Evolutionary conservation across 352 stramenopile species (phyloP), one percentile per base, ranked within the genome.

Genomic region (Pythium pyrilobum): DNA sequence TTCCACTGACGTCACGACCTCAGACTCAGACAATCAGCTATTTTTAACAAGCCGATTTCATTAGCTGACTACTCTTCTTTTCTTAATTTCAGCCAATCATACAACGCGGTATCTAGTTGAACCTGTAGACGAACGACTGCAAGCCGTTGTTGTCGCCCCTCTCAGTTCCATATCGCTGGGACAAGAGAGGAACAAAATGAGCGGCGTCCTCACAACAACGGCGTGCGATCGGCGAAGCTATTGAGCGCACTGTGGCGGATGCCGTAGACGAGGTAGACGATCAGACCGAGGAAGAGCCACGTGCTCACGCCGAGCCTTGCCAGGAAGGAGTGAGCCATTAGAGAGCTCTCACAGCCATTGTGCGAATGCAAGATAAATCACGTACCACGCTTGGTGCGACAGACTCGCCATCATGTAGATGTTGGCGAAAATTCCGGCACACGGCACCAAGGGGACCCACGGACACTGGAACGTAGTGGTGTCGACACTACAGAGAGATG

Each of bases 241-340:
- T 61, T 68, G 29, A 93, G 59, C n/a, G 69, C 51, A 48, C 79
- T 92, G 62, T 95, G 72, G 50, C 70, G 80, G 18, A 93, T 85
- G 50, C 82, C 82, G 40, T 92, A 95, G 46, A 66, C 69, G 47
- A 93, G 39, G 49, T 95, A 95, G 33, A 93, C 52, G 6, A 77
- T 31, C 13, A 90, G 50, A 1, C 85, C 85, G 16, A 80, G 31
- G 24, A 53, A 56, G 20, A 90, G 63, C 85, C 85, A 95, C 10
- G 88, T 80, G 8, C 70, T 41, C 23, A 95, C 77, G 12, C 85
- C 77, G n/a, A 83, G 56, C 82, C 81, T 92, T 23, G 10, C 15
- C 11, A 49, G 5, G 25, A 38, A 37, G 10, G 16, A 23, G 10
- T 1, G 10, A 16, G 32, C 16, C 41, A 48, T 9, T 8, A 11